Evolutionary conservation across 208 protist genomes (phyloP).

Genomic region (Herpetomonas samuelpessoai): DNA sequence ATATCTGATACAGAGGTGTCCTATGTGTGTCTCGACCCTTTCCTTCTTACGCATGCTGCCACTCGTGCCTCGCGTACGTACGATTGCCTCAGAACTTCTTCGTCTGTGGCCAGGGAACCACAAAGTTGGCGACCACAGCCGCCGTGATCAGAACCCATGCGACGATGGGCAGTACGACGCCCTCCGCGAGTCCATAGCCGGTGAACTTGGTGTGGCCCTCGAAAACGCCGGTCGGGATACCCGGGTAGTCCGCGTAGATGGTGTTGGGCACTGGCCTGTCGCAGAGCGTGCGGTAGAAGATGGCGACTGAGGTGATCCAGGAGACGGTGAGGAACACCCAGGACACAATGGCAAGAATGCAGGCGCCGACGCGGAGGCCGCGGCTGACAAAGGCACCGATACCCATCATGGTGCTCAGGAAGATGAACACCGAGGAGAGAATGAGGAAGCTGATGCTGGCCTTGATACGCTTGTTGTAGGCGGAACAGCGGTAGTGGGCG

Average conservation of each 20-base stretch:
- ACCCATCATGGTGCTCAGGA: conserved; percentile 29
- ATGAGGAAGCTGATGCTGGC: conserved; percentile 57
- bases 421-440: conserved; percentile 29
- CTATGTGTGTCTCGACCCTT: too few species aligned
- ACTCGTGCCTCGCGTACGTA: too few species aligned
- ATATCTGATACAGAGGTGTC: too few species aligned
- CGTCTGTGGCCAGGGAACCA: conserved; percentile 27
- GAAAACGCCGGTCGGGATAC: conserved; percentile 45
- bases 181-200: conserved; percentile 50
- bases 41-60: too few species aligned
- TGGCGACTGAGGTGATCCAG: conserved; percentile 41
- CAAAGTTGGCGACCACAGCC: conserved; percentile 40
- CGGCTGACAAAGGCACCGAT: conserved; percentile 35
- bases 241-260: conserved; percentile 31
- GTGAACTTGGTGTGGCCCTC: conserved; percentile 37
- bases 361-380: conserved; percentile 34
- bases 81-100: background rate
- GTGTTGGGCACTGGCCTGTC: conserved; percentile 3
- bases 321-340: conserved; percentile 39
- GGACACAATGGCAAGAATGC: conserved; percentile 29
- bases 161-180: conserved; percentile 42
- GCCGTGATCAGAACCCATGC: conserved; percentile 30
- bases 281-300: conserved; percentile 40
- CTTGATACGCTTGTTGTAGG: conserved; percentile 60
- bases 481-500: conserved; percentile 43